phyloP scores from a whole-genome alignment of 2,329 filamentous ascomycete species.

The Scorias spongiosa region DNA sequence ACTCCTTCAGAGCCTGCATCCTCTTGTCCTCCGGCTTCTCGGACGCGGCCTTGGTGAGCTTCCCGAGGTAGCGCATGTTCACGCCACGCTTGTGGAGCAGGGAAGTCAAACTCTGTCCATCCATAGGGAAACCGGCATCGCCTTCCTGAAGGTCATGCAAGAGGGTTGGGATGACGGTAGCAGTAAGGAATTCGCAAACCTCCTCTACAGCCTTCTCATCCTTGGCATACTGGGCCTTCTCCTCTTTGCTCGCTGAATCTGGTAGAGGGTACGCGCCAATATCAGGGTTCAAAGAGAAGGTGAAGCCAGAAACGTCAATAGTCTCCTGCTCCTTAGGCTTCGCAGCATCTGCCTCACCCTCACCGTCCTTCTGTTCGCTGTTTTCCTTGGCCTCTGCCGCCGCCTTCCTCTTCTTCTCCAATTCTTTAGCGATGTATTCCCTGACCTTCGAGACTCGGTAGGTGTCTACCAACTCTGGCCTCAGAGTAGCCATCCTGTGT shows the following conservation, averaged over 20 bases:
- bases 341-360: slow-evolving; percentile 11
- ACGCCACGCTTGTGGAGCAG: slow-evolving; percentile 93
- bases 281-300: slow-evolving; percentile 83
- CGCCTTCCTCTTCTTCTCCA: slow-evolving; percentile 43
- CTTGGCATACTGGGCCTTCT: slow-evolving; percentile 65
- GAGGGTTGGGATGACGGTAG: slow-evolving; percentile 68
- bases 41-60: slow-evolving; percentile 50
- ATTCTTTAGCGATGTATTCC: slow-evolving; percentile 69
- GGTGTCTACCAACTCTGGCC: slow-evolving; percentile 76
- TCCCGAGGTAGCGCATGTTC: slow-evolving; percentile 91
- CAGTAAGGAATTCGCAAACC: slow-evolving; percentile 63
- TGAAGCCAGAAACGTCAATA: slow-evolving; percentile 76
- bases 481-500: slow-evolving; percentile 88
- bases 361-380: slow-evolving; percentile 9
- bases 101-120: slow-evolving; percentile 77
- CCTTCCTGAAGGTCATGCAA: slow-evolving; percentile 78
- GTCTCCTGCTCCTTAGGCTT: slow-evolving; percentile 40
- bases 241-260: slow-evolving; percentile 57
- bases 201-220: slow-evolving; percentile 82
- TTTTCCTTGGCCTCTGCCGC: slow-evolving; percentile 19
- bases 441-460: slow-evolving; percentile 76
- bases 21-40: slow-evolving; percentile 49
- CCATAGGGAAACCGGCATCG: slow-evolving; percentile 95
- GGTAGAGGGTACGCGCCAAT: slow-evolving; percentile 86
- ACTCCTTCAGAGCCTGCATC: slow-evolving; percentile 59